These are phyloP conservation scores for Scortechinia acanthostroma DNA, from an alignment of 2,329 filamentous ascomycete genomes.

Conservation along the genomic window DNA sequence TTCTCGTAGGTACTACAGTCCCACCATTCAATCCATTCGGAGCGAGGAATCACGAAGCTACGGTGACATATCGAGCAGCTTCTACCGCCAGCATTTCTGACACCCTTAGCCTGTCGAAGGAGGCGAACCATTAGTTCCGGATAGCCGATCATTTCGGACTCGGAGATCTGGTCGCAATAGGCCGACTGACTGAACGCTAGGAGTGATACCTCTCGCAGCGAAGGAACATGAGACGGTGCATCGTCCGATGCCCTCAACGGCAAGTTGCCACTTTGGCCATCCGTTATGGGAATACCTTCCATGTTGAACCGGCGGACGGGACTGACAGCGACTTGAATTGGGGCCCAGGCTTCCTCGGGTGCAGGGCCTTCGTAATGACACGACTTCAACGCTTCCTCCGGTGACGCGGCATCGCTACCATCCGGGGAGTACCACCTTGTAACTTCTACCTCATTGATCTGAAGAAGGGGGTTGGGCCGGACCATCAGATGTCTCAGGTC, in stretches of 20 bases:
- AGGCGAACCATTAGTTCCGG: slow-evolving; percentile 7
- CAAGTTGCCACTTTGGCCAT: not conserved
- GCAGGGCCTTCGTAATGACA: not conserved
- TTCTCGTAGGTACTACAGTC: slow-evolving; percentile 27
- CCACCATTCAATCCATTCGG: slow-evolving; percentile 34
- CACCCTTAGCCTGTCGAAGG: slow-evolving; percentile 19
- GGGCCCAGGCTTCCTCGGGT: not conserved
- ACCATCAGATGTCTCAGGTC: slow-evolving; percentile 24
- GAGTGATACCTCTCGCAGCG: slow-evolving; percentile 30
- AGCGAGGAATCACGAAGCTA: slow-evolving; percentile 27
- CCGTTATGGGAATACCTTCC: slow-evolving; percentile 15
- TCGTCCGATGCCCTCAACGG: slow-evolving; percentile 3
- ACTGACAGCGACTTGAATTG: slow-evolving; percentile 18
- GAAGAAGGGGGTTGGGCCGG: slow-evolving; percentile 26
- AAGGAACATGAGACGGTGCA: slow-evolving; percentile 17
- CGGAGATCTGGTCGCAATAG: not conserved
- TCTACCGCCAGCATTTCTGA: slow-evolving; percentile 23
- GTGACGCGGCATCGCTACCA: not conserved
- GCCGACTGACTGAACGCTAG: slow-evolving; percentile 17
- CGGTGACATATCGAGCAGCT: slow-evolving; percentile 27
- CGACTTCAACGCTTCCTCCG: not conserved
- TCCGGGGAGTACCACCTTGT: slow-evolving; percentile 17
- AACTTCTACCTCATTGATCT: slow-evolving; percentile 11
- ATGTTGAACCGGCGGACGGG: slow-evolving; percentile 11
- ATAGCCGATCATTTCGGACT: not conserved